Conservation (phyloP, 208 protist genomes). For the Trichomonas gallinae region DNA sequence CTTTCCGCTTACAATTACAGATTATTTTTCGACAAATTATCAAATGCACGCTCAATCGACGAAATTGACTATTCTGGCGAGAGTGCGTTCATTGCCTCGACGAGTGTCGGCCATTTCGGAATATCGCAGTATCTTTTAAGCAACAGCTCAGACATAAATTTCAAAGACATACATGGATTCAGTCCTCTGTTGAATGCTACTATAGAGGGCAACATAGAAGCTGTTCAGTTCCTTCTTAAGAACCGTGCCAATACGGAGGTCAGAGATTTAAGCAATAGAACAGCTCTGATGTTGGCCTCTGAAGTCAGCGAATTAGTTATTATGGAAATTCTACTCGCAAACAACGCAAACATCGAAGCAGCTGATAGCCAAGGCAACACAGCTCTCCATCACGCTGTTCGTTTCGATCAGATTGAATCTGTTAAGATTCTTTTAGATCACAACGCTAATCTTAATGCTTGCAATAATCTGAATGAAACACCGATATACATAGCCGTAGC, state of each 20-base stretch:
- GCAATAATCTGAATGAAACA: no score
- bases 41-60: not conserved
- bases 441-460: not conserved
- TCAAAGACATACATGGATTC: no score
- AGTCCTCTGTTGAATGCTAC: no score
- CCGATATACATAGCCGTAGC: no score
- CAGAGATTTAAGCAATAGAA: no score
- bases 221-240: no score
- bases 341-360: not conserved
- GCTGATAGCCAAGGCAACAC: not conserved
- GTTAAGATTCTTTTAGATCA: not conserved
- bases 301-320: not conserved
- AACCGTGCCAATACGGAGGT: no score
- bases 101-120: no score
- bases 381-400: not conserved
- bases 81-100: not conserved
- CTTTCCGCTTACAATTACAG: not conserved
- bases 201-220: no score
- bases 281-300: no score
- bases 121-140: not conserved
- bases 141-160: not conserved
- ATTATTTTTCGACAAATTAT: not conserved
- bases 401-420: not conserved
- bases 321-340: not conserved
- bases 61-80: not conserved